phyloP scores from a whole-genome alignment of 805 yeast genomes.

The Kuraishia hungarica region DNA sequence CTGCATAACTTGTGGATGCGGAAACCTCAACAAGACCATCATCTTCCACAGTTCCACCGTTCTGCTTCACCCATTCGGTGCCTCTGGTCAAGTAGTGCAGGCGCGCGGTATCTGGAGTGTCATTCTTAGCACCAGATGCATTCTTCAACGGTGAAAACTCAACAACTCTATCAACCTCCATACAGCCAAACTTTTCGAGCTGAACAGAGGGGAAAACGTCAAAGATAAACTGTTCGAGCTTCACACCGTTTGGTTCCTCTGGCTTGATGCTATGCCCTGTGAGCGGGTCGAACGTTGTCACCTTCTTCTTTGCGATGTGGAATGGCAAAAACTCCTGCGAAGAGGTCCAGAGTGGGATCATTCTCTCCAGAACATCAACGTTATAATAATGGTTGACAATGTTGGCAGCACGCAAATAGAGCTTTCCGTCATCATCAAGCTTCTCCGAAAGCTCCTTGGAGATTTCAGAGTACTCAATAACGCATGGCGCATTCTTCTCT shows the following conservation, averaged over 20 bases:
- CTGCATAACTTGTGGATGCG: slow-evolving; percentile 65
- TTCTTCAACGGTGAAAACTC: slow-evolving; percentile 95
- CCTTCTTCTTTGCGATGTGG: slow-evolving; percentile 91
- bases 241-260: slow-evolving; percentile 78
- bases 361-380: slow-evolving; percentile 53
- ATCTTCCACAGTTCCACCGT: slow-evolving; percentile 56
- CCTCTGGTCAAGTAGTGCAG: slow-evolving; percentile 56
- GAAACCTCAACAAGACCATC: slow-evolving; percentile 62
- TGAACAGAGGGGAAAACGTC: slow-evolving; percentile 85
- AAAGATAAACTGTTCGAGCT: slow-evolving; percentile 93
- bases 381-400: slow-evolving; percentile 96
- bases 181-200: slow-evolving; percentile 70
- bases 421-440: slow-evolving; percentile 49
- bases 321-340: slow-evolving; percentile 70
- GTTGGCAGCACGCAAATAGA: slow-evolving; percentile 86
- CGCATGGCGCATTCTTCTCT: slow-evolving; percentile 60
- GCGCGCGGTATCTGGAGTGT: slow-evolving; percentile 79
- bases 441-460: slow-evolving; percentile 63
- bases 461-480: slow-evolving; percentile 92
- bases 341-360: slow-evolving; percentile 63
- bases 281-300: slow-evolving; percentile 44
- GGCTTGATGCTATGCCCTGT: slow-evolving; percentile 51
- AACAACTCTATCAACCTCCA: slow-evolving; percentile 77
- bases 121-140: slow-evolving; percentile 73
- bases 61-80: slow-evolving; percentile 60